These are phyloP conservation scores for Ceratocystis papillata DNA, from an alignment of 2,329 filamentous ascomycete genomes.

Conservation along the genomic window DNA sequence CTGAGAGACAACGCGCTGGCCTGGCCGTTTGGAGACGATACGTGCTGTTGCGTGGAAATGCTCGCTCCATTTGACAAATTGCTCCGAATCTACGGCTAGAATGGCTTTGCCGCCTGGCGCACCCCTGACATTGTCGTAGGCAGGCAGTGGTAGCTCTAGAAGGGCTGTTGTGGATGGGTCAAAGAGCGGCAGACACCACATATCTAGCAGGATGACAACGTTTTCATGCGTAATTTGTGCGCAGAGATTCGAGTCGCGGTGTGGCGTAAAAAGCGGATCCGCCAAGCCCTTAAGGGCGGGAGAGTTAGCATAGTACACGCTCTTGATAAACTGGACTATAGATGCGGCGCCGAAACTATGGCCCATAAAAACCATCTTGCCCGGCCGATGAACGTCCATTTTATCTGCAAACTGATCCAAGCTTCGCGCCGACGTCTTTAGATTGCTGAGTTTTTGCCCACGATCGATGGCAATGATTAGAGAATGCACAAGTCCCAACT, in stretches of 20 bases:
- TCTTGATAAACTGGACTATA: constrained; percentile 66
- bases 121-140: constrained; percentile 44
- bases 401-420: constrained; percentile 49
- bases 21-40: constrained; percentile 49
- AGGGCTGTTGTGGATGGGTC: constrained; percentile 52
- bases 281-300: constrained; percentile 39
- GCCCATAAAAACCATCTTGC: constrained; percentile 62
- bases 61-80: constrained; percentile 66
- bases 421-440: constrained; percentile 40
- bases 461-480: constrained; percentile 56
- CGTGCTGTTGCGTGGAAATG: constrained; percentile 61
- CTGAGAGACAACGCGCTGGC: constrained; percentile 35
- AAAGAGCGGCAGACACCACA: constrained; percentile 67
- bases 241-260: constrained; percentile 44
- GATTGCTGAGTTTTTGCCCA: constrained; percentile 40
- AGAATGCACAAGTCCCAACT: constrained; percentile 60
- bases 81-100: constrained; percentile 62
- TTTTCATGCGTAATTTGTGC: constrained; percentile 58
- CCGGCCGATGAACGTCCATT: constrained; percentile 59
- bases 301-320: constrained; percentile 54
- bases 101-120: constrained; percentile 48
- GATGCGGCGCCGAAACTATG: constrained; percentile 75
- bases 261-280: constrained; percentile 52
- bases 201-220: constrained; percentile 60
- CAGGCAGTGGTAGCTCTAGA: constrained; percentile 61